phyloP scores from a whole-genome alignment of 768 basidiomycete genomes.

The Rhodosporidiobolus odoratus region DNA sequence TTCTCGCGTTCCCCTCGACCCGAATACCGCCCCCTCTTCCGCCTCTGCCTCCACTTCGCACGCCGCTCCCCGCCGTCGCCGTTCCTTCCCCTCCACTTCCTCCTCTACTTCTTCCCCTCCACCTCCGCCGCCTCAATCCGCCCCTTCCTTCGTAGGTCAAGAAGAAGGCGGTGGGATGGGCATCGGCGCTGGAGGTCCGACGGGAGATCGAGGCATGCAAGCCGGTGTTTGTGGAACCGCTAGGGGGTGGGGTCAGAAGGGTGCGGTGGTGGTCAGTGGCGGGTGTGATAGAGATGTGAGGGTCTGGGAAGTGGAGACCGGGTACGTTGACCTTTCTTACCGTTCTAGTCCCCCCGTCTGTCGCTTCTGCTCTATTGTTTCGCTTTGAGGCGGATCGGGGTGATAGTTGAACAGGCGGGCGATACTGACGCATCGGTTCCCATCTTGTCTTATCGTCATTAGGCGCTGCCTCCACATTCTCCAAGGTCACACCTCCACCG shows the following conservation, averaged over 20 bases:
- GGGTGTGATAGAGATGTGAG: conserved; percentile 88
- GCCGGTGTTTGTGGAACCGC: conserved; percentile 58
- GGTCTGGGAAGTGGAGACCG: conserved; percentile 84
- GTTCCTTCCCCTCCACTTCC: conserved; percentile 7
- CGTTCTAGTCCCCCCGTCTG: not conserved
- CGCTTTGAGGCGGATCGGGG: no score
- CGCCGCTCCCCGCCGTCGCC: conserved; percentile 5
- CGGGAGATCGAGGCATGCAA: conserved; percentile 36
- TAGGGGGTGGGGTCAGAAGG: conserved; percentile 82
- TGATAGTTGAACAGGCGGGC: no score
- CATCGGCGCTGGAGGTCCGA: conserved; percentile 35
- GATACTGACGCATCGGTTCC: not conserved
- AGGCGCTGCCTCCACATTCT: conserved; percentile 71
- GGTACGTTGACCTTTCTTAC: conserved; percentile 53
- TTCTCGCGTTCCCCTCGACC: not conserved
- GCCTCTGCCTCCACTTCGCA: not conserved
- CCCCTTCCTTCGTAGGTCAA: not conserved
- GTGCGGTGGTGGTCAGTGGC: conserved; percentile 76
- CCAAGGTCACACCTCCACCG: conserved; percentile 78
- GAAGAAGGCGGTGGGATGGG: conserved; percentile 31
- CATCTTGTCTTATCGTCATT: not conserved
- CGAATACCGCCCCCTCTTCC: not conserved
- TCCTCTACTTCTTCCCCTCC: not conserved
- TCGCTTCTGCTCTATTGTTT: not conserved
- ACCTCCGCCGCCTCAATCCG: not conserved